These are phyloP conservation scores for Colletotrichum lentis DNA, from an alignment of 2,329 filamentous ascomycete genomes.

Conservation along the genomic window DNA sequence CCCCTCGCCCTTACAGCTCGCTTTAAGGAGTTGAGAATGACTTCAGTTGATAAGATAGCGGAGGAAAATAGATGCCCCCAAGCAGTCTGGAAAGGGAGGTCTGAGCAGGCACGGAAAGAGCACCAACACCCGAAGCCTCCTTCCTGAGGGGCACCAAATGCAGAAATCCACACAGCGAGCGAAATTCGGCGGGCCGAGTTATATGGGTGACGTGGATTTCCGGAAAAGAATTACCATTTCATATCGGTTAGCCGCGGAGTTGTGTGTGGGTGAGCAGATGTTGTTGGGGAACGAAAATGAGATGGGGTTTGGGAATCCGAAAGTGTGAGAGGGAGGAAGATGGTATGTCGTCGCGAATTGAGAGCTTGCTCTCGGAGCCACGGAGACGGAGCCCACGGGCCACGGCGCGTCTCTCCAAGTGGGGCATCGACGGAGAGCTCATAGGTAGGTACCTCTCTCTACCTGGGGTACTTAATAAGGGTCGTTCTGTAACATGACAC, in stretches of 20 bases:
- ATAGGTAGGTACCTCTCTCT: too few species aligned
- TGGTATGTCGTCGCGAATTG: background rate
- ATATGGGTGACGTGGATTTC: background rate
- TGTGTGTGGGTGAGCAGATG: background rate
- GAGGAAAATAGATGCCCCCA: background rate
- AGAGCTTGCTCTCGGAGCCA: background rate
- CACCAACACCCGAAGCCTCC: background rate
- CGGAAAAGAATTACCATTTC: too few species aligned
- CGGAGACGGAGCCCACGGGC: background rate
- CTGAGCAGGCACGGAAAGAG: background rate
- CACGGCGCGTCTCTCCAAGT: background rate
- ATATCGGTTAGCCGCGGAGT: background rate
- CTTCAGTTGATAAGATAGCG: background rate
- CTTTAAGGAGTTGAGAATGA: background rate
- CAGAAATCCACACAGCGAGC: background rate
- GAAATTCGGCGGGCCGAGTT: background rate
- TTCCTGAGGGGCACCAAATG: too few species aligned
- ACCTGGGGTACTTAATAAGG: too few species aligned
- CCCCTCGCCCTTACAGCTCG: background rate
- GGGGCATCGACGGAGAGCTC: background rate
- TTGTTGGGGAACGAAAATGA: background rate
- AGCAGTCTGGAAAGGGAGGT: background rate
- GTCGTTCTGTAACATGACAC: background rate
- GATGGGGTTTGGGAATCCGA: background rate
- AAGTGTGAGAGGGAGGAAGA: background rate